phyloP scores from a whole-genome alignment of 140 eudicot genomes.

The Senecio squalidus region DNA sequence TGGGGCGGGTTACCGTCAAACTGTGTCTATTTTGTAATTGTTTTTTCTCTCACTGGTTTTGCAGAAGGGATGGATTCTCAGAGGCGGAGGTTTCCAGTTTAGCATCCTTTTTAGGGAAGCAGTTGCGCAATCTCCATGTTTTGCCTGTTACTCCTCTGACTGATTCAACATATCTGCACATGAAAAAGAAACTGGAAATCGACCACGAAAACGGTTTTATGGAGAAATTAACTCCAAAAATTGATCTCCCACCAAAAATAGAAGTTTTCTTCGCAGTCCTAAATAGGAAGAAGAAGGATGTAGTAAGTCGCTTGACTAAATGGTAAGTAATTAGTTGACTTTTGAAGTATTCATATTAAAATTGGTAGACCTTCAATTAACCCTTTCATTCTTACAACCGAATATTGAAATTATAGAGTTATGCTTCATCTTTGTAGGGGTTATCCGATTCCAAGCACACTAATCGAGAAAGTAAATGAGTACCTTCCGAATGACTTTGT shows the following conservation, averaged over 20 bases:
- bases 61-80: slow-evolving; percentile 71
- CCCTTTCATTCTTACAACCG: not conserved
- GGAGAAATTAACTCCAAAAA: slow-evolving; percentile 21
- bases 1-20: not conserved
- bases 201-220: slow-evolving; percentile 20
- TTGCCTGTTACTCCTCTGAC: slow-evolving; percentile 53
- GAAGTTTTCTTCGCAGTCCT: slow-evolving; percentile 46
- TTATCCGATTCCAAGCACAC: slow-evolving; percentile 65
- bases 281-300: slow-evolving; percentile 56
- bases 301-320: slow-evolving; percentile 47
- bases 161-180: slow-evolving; percentile 19
- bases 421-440: slow-evolving; percentile 55
- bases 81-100: slow-evolving; percentile 49
- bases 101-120: slow-evolving; percentile 90
- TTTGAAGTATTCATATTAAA: not conserved
- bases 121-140: slow-evolving; percentile 72
- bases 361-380: not conserved
- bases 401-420: not conserved
- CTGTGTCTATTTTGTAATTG: not conserved
- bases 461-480: slow-evolving; percentile 73
- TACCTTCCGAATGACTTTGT: slow-evolving; percentile 72
- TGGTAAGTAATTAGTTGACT: slow-evolving; percentile 45
- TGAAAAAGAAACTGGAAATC: slow-evolving; percentile 23
- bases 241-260: slow-evolving; percentile 40
- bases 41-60: slow-evolving; percentile 14